Base-by-base conservation (phyloP, 352 stramenopile species). In the Globisporangium recalcitrans region DNA sequence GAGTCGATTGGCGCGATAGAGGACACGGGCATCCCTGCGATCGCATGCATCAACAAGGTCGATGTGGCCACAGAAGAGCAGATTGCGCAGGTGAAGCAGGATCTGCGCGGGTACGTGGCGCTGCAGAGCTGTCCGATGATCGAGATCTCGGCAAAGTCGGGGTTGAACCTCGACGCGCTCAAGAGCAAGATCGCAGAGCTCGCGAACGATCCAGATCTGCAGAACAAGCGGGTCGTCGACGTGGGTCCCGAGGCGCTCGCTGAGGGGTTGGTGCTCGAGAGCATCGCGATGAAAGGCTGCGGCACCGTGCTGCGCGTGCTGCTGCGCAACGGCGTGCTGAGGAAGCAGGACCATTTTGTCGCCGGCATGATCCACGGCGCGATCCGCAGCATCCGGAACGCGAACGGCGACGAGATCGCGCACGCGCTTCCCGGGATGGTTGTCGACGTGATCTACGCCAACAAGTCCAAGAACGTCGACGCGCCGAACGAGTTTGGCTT, bases 1-100 rank as follows among this genome's bases (percentile, higher is more conserved):
- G 98, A 99, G 70, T 98, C 93, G 1, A 98, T 97, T 29, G 89
- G 89, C 27, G 89, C 86, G 9, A 80, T 94, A 29, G 89, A 97
- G 62, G 80, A 88, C 36, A 64, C 85, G 7, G 71, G 65, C 32
- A 64, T 96, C n/a, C 88, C 88, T 0, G 75, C 71, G 9, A 71
- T 97, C 21, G 84, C 86, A 16, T 93, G 80, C 51, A 78, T 97
- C 52, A 97, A 95, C 69, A 97, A 97, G 66, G 67, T 97, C n/a
- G 89, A 97, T 62, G 57, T 93, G 32, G 63, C 72, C 1, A 60
- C 64, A 2, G 56, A 64, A 6, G 64, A 80, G 29, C 71, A 81
- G 26, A 68, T 91, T 21, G 67, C 69, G 13, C 56, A 51, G 1
- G 74, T 93, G 53, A 69, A 71, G 22, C 57, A 87, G n/a, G 77